Evolutionary conservation across 1,284 basidiomycete species (phyloP), one percentile per base, ranked within the genome.

Genomic region (Trichosporon inkin): DNA sequence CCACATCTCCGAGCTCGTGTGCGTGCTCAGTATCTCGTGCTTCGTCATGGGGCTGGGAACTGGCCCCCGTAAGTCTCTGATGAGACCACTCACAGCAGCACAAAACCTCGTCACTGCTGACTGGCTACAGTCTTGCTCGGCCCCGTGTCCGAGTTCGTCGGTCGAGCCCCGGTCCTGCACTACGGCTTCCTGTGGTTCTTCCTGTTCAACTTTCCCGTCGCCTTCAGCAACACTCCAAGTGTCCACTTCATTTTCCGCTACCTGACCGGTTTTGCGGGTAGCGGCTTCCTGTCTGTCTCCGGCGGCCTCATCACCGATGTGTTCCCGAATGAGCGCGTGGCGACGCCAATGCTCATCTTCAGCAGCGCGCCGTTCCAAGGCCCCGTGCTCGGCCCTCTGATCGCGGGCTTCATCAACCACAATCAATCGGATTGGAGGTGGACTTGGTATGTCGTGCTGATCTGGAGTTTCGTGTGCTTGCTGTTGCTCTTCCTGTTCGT

Each of bases 301-400:
- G 90, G 90, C 0, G 90, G 90, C 2, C 86, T 85, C 53, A 84
- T 92, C 17, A 85, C 85, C 19, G 90, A 92, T 72, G 71, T 90
- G 59, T 92, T 90, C 68, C 73, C 78, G 0, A 84, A 88, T 63
- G 69, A 75, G 0, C 79, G 82, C 16, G 85, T 91, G 10, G 86
- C 84, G 53, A 86, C 81, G 84, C 89, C 89, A 0, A 90, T 92
- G 88, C 85, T 86, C 2, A 68, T 89, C 0, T 90, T 86, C 68
- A 87, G 86, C 0, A 77, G 85, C 28, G 82, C 82, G 1, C 87
- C 88, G 0, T 91, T 90, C 72, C 80, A 88, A 24, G 88, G 89
- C 0, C 88, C 88, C n/a, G 82, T 87, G 0, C 60, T 85, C 8
- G 88, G 87, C 35, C 72, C 71, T 5, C 64, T 77, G 3, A 53